These are phyloP conservation scores for Paraglomus occultum DNA, from an alignment of 192 early-diverging fungal species.

Conservation along the genomic window DNA sequence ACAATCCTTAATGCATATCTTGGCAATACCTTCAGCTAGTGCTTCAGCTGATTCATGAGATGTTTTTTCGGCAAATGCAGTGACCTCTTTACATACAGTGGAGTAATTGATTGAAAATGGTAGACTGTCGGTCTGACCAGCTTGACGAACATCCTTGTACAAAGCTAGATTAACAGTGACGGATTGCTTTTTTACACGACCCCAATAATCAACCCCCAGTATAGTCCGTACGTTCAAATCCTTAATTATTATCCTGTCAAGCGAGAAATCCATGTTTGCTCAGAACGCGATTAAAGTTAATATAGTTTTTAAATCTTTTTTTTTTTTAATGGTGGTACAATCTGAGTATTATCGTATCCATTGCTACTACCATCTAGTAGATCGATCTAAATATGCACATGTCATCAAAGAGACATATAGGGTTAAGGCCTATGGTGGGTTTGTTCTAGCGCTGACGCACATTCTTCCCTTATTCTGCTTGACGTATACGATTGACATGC, in stretches of 20 bases:
- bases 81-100: conserved; percentile 69
- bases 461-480: too few relatives aligned
- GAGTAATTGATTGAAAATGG: conserved; percentile 83
- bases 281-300: too few relatives aligned
- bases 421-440: too few relatives aligned
- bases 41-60: conserved; percentile 72
- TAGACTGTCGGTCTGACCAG: conserved; percentile 78
- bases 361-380: too few relatives aligned
- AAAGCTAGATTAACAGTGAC: conserved; percentile 77
- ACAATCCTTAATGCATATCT: conserved; percentile 60
- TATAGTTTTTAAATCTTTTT: too few relatives aligned
- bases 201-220: conserved; percentile 94
- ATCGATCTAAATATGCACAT: too few relatives aligned
- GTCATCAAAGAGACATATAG: too few relatives aligned
- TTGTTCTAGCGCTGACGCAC: too few relatives aligned
- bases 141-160: conserved; percentile 69
- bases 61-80: conserved; percentile 71
- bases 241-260: conserved; percentile 68
- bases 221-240: conserved; percentile 80
- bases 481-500: too few relatives aligned
- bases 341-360: too few relatives aligned
- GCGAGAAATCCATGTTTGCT: too few relatives aligned
- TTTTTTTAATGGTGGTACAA: too few relatives aligned
- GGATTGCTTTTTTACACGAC: conserved; percentile 82
- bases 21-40: conserved; percentile 65